Conservation (phyloP, 83 land plant species). For the Larix sibirica region DNA sequence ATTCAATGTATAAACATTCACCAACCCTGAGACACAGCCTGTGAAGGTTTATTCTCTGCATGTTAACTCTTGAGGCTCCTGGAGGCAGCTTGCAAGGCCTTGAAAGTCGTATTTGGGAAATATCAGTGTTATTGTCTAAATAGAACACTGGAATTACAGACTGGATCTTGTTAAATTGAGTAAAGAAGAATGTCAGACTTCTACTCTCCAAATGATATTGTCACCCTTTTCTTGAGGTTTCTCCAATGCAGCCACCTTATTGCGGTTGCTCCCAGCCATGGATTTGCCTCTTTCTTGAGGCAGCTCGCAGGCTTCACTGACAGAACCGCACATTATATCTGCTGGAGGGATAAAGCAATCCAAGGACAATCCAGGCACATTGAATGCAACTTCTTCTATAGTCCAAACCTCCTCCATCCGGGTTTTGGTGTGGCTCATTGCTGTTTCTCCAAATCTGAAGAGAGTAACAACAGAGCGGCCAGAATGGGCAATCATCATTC, state of each 20-base stretch:
- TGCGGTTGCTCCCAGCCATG: constrained; percentile 22
- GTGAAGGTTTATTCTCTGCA: constrained; percentile 16
- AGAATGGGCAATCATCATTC: constrained; percentile 56
- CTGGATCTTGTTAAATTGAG: background rate
- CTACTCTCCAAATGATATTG: constrained; percentile 35
- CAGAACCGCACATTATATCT: constrained; percentile 34
- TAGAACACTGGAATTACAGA: background rate
- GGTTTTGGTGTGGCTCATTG: constrained; percentile 41
- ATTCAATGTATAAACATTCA: constrained; percentile 17
- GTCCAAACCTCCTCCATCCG: constrained; percentile 69
- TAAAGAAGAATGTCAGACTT: constrained; percentile 14
- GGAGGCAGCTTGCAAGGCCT: background rate
- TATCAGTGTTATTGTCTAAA: background rate
- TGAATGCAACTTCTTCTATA: constrained; percentile 72
- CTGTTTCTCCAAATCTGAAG: constrained; percentile 53
- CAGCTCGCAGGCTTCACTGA: constrained; percentile 44
- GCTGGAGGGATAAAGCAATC: constrained; percentile 78
- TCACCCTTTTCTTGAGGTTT: constrained; percentile 22
- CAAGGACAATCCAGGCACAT: constrained; percentile 64
- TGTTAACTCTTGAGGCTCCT: background rate
- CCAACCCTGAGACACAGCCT: constrained; percentile 19
- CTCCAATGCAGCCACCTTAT: constrained; percentile 35
- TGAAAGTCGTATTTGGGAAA: constrained; percentile 10
- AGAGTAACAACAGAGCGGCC: constrained; percentile 49
- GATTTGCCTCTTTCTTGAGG: constrained; percentile 35